Conservation (phyloP, 192 early-diverging fungal genomes). For the Thoreauomyces humboldtii region DNA sequence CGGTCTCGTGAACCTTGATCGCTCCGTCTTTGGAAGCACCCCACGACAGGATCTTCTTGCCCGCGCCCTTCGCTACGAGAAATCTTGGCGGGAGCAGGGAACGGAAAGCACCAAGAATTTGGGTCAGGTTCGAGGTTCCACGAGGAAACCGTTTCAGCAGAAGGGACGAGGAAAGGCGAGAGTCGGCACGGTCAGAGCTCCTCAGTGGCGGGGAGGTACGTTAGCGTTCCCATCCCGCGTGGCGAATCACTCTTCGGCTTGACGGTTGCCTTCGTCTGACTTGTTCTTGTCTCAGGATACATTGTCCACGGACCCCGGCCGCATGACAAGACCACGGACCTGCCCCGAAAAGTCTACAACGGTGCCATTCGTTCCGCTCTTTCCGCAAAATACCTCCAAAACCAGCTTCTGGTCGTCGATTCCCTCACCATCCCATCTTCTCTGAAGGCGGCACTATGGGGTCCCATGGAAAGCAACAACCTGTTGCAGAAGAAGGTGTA, state of each 20-base stretch:
- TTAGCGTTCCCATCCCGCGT: neutral
- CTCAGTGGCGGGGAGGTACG: conserved; percentile 83
- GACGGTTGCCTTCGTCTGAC: neutral
- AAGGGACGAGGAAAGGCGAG: conserved; percentile 94
- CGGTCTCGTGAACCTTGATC: conserved; percentile 69
- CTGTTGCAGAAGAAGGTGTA: conserved; percentile 39
- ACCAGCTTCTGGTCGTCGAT: conserved; percentile 86
- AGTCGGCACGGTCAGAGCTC: conserved; percentile 77
- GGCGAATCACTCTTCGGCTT: neutral
- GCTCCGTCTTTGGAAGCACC: conserved; percentile 71
- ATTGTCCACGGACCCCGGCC: conserved; percentile 83
- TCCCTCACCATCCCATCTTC: conserved; percentile 10
- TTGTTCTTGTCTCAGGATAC: conserved; percentile 34
- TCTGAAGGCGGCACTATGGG: conserved; percentile 24
- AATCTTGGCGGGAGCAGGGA: conserved; percentile 74
- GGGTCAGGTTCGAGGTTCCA: conserved; percentile 81
- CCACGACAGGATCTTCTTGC: conserved; percentile 80
- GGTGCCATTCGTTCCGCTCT: conserved; percentile 80
- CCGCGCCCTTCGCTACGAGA: conserved; percentile 83
- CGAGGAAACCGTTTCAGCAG: conserved; percentile 80
- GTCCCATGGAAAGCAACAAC: conserved; percentile 26
- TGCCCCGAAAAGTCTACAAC: conserved; percentile 85
- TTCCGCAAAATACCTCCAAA: conserved; percentile 83
- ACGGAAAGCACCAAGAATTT: conserved; percentile 79
- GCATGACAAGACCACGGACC: conserved; percentile 73